A percentile compares a stretch with the other conserved stretches of the same genome.
These are phyloP conservation scores for Nannochloropsis salina DNA, from an alignment of 108 stramenopile genomes.

Conservation along the genomic window DNA sequence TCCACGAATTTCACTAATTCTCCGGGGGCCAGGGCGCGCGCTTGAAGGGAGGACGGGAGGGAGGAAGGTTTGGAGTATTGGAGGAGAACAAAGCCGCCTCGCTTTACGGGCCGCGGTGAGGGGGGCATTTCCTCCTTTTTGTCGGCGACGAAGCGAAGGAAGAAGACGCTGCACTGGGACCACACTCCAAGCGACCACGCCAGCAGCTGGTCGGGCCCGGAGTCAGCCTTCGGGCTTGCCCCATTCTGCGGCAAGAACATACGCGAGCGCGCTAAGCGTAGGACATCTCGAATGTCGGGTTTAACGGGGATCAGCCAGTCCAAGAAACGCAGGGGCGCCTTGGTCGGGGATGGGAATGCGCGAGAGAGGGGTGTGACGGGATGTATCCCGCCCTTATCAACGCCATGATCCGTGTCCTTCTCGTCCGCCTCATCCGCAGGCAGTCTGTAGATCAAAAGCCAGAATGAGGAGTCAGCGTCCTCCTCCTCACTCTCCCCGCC, in stretches of 20 bases:
- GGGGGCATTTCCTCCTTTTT: background rate
- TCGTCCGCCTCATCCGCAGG: background rate
- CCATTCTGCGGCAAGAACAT: background rate
- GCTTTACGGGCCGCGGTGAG: background rate
- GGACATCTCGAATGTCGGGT: background rate
- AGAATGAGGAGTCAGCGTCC: background rate
- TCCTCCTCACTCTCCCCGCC: background rate
- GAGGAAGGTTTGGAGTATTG: background rate
- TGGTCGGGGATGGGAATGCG: background rate
- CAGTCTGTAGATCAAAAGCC: conserved; percentile 11
- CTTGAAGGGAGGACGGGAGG: background rate
- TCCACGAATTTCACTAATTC: background rate
- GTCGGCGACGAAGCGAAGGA: background rate
- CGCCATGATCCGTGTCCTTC: background rate
- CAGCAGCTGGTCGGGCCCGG: background rate
- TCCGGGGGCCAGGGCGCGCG: background rate
- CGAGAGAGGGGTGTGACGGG: background rate
- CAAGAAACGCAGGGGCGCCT: background rate
- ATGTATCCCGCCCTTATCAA: background rate
- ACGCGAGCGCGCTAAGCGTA: background rate
- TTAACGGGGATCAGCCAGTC: conserved; percentile 4
- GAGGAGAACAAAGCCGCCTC: background rate
- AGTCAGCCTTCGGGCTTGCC: background rate
- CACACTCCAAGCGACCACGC: background rate
- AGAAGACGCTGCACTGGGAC: background rate